A percentile compares a stretch with the other conserved stretches of the same genome.
Evolutionary conservation across 306 rosid genomes (phyloP).

Genomic region (Ziziphus jujuba): DNA sequence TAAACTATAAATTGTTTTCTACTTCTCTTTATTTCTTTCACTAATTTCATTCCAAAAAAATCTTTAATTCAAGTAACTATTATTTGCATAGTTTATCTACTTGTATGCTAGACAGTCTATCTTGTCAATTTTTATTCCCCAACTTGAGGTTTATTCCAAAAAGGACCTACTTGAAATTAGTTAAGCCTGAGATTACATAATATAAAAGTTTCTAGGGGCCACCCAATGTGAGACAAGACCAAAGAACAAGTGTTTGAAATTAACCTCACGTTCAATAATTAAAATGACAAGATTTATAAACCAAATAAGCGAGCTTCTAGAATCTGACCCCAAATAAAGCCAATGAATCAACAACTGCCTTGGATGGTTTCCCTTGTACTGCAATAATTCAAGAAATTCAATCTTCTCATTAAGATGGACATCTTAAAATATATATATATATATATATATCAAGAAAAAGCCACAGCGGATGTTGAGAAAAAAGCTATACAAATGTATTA

Average conservation of each 20-base stretch:
- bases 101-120: too few species aligned
- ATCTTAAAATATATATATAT: constrained; percentile 12
- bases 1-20: too few species aligned
- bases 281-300: constrained; percentile 21
- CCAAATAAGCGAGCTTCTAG: constrained; percentile 30
- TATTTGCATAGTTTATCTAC: too few species aligned
- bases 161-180: too few species aligned
- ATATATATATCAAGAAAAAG: constrained; percentile 16
- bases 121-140: too few species aligned
- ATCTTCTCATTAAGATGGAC: constrained; percentile 4
- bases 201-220: too few species aligned
- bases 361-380: constrained; percentile 94
- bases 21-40: too few species aligned
- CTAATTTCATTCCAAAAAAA: too few species aligned
- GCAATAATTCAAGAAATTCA: constrained; percentile 48
- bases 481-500: constrained; percentile 1
- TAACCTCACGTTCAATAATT: constrained; percentile 8
- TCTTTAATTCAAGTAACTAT: too few species aligned
- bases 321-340: constrained; percentile 97
- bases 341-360: constrained; percentile 84
- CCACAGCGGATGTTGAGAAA: constrained; percentile 2
- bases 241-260: constrained; percentile 1
- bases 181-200: too few species aligned
- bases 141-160: too few species aligned
- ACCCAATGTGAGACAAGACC: not conserved